Base-by-base conservation (phyloP, 1,284 basidiomycete species). In the Cutaneotrichosporon sp. region DNA sequence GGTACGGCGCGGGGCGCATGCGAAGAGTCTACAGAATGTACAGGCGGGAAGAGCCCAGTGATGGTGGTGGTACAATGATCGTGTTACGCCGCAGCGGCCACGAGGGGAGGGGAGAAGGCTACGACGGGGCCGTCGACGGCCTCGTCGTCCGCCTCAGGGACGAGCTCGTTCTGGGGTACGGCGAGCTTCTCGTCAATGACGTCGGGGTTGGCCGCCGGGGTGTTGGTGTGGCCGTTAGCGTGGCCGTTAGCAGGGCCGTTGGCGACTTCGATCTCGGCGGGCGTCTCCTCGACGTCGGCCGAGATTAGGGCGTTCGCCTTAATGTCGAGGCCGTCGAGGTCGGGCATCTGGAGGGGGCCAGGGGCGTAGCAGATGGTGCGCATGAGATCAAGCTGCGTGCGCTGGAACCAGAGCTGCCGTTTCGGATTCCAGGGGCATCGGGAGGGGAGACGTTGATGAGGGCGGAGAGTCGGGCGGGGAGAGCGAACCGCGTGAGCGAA, bases 361-460 rank as follows among this genome's bases (percentile, higher is more conserved):
- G 76, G 76, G 56, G 72, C 65, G 61, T 67, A 78, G 61, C 74
- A 77, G 24, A 70, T 58, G 5, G 73, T 76, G 24, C 74, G 67
- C 70, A 78, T 67, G 11, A 73, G 59, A 63, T 78, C 76, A 52
- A 75, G 63, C 58, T 76, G 75, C n/a, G 68, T 74, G 36, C 75
- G 70, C 51, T 69, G 56, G 51, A 74, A 65, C 70, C 70, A 74
- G 20, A 60, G 58, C 76, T 78, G 67, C 49, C 22, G 54, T 38
- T 13, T 59, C 14, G 60, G 60, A 59, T 53, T 54, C 60, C 34
- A 46, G 16, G 4, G 36, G 54, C 5, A 51, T 49, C 13, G 49
- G 25, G 9, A 33, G 20, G 8, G 33, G 51, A 14, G 24, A 22
- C 4, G 55, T 56, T 25, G 56, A 38, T 14, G 57, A 45, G 29